phyloP scores from a whole-genome alignment of 2,329 filamentous ascomycete species.

The Pyrenochaeta sp. region DNA sequence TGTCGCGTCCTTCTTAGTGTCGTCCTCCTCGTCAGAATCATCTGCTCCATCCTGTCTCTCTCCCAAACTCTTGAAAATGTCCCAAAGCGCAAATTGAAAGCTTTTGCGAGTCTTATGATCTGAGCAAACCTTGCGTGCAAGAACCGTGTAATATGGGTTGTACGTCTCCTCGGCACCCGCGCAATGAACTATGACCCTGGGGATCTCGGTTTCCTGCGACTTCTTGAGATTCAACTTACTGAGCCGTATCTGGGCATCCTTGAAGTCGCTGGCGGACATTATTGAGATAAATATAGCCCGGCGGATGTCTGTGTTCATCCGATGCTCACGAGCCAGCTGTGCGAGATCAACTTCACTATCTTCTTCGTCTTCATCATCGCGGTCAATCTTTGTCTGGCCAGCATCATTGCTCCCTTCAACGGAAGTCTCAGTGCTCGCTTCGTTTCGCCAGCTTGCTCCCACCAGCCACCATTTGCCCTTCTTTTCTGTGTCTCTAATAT shows the following conservation, averaged over 20 bases:
- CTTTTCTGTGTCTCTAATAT: slow-evolving; percentile 84
- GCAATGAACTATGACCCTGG: slow-evolving; percentile 87
- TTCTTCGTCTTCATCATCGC: slow-evolving; percentile 28
- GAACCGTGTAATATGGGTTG: slow-evolving; percentile 91
- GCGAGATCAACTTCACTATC: slow-evolving; percentile 67
- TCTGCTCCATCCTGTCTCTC: slow-evolving; percentile 73
- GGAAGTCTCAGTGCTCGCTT: slow-evolving; percentile 45
- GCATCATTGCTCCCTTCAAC: slow-evolving; percentile 47
- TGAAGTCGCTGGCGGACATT: slow-evolving; percentile 82
- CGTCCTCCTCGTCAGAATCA: slow-evolving; percentile 63
- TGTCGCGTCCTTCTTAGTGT: slow-evolving; percentile 60
- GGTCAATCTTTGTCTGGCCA: slow-evolving; percentile 9
- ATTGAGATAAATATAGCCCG: slow-evolving; percentile 93
- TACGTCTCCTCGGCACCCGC: slow-evolving; percentile 82
- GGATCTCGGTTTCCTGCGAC: slow-evolving; percentile 85
- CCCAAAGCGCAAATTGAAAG: slow-evolving; percentile 88
- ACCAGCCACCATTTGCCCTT: slow-evolving; percentile 99
- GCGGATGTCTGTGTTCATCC: slow-evolving; percentile 86
- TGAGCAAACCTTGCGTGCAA: slow-evolving; percentile 79
- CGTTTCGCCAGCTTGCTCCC: slow-evolving; percentile 82
- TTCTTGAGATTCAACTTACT: slow-evolving; percentile 85
- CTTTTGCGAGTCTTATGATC: slow-evolving; percentile 81
- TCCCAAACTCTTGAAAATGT: slow-evolving; percentile 84
- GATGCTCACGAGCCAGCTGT: slow-evolving; percentile 78
- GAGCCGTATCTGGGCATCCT: slow-evolving; percentile 82